Evolutionary conservation across 768 basidiomycete species (phyloP).

Genomic region (Mycena alexandri): DNA sequence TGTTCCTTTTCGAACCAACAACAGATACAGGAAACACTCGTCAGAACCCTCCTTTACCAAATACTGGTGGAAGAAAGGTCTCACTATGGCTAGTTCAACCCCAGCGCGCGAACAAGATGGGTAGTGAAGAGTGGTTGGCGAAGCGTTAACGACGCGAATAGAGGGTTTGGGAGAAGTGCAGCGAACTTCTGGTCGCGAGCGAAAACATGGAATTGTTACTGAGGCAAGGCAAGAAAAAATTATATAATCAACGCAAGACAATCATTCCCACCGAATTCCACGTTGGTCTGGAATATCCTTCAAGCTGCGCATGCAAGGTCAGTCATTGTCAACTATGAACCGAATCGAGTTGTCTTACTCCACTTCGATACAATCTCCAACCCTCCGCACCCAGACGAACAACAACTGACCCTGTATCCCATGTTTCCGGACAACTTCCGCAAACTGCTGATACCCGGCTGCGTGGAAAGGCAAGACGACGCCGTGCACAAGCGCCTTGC

Average conservation of each 20-base stretch:
- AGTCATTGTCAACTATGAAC: neutral
- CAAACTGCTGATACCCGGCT: constrained; percentile 33
- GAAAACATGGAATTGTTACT: too few species aligned
- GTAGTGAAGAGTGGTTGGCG: too few species aligned
- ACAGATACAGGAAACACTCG: too few species aligned
- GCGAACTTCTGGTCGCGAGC: too few species aligned
- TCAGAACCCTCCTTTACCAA: too few species aligned
- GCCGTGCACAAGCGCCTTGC: constrained; percentile 14
- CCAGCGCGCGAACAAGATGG: too few species aligned
- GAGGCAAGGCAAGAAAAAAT: too few species aligned
- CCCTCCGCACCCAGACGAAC: constrained; percentile 34
- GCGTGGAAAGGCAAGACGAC: constrained; percentile 38
- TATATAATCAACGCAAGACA: neutral
- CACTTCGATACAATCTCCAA: constrained; percentile 40
- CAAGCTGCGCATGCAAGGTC: constrained; percentile 22
- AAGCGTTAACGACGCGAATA: too few species aligned
- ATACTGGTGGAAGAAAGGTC: too few species aligned
- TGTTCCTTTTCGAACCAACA: too few species aligned
- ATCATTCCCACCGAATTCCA: constrained; percentile 9
- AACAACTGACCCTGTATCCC: constrained; percentile 35
- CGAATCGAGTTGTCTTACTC: constrained; percentile 30
- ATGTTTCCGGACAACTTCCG: constrained; percentile 16
- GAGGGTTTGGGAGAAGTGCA: too few species aligned
- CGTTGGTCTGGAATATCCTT: constrained; percentile 39
- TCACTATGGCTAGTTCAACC: too few species aligned